Evolutionary conservation across 2,329 filamentous ascomycete species (phyloP).

Genomic region (Stenocarpella maydis): DNA sequence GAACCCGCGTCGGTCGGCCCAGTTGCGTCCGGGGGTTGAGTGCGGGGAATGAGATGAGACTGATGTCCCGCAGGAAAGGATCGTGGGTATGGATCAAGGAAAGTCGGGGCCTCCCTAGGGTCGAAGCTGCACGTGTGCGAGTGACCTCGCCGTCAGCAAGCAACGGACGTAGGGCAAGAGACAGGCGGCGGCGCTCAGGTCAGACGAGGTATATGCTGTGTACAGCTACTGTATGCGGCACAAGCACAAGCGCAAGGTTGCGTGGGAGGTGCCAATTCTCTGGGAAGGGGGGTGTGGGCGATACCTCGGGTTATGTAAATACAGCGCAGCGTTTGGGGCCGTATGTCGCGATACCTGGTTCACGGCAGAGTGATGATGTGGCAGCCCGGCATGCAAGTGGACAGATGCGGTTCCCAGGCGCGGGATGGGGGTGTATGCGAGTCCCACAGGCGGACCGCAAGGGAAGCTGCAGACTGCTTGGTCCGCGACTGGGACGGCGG

Average conservation of each 20-base stretch:
- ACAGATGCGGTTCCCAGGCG: slow-evolving; percentile 51
- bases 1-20: slow-evolving; percentile 33
- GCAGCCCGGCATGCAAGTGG: slow-evolving; percentile 56
- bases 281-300: slow-evolving; percentile 45
- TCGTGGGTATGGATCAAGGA: slow-evolving; percentile 33
- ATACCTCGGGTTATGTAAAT: slow-evolving; percentile 19
- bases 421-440: slow-evolving; percentile 41
- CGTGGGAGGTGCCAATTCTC: slow-evolving; percentile 41
- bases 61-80: slow-evolving; percentile 37
- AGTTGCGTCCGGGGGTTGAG: slow-evolving; percentile 33
- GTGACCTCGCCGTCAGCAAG: slow-evolving; percentile 35
- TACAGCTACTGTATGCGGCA: slow-evolving; percentile 43
- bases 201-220: slow-evolving; percentile 40
- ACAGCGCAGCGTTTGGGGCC: slow-evolving; percentile 43
- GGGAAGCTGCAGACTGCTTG: slow-evolving; percentile 35
- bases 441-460: slow-evolving; percentile 37
- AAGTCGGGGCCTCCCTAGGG: slow-evolving; percentile 35
- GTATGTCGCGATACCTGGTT: slow-evolving; percentile 49
- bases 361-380: slow-evolving; percentile 55
- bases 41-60: slow-evolving; percentile 40
- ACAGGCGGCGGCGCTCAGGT: slow-evolving; percentile 33
- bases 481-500: slow-evolving; percentile 30
- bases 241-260: slow-evolving; percentile 42
- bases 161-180: slow-evolving; percentile 23
- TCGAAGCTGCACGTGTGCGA: slow-evolving; percentile 34